Conservation (phyloP, 768 basidiomycete genomes). For the Mycena polygramma region DNA sequence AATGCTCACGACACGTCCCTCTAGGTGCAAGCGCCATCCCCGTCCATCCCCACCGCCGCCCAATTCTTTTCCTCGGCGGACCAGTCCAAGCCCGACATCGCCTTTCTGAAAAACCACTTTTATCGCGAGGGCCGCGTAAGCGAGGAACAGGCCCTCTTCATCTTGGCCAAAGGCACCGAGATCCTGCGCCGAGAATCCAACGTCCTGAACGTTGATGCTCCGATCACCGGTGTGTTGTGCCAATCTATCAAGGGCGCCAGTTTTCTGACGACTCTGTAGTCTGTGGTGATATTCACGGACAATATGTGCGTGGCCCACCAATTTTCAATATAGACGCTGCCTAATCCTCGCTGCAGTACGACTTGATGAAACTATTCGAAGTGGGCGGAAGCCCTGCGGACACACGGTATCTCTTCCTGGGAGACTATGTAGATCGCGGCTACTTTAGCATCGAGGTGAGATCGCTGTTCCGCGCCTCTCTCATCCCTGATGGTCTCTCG, state of each 20-base stretch:
- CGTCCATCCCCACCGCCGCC: constrained; percentile 89
- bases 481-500: constrained; percentile 23
- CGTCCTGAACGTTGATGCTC: constrained; percentile 94
- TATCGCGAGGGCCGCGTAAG: constrained; percentile 95
- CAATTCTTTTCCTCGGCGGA: constrained; percentile 93
- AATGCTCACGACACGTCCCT: not conserved
- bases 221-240: constrained; percentile 85
- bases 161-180: constrained; percentile 89
- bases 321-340: constrained; percentile 18
- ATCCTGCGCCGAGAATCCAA: constrained; percentile 89
- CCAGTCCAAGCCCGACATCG: constrained; percentile 92
- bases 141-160: constrained; percentile 96
- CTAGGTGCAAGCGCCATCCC: constrained; percentile 98
- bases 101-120: constrained; percentile 98
- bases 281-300: constrained; percentile 98
- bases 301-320: constrained; percentile 81
- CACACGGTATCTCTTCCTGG: constrained; percentile 92
- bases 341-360: constrained; percentile 68
- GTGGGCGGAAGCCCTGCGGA: constrained; percentile 95
- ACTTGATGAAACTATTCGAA: constrained; percentile 96
- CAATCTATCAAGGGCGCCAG: not conserved
- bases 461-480: constrained; percentile 6
- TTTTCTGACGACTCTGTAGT: constrained; percentile 58
- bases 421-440: constrained; percentile 94
- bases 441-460: constrained; percentile 93